Evolutionary conservation across 2,329 filamentous ascomycete species (phyloP), one percentile per base, ranked within the genome.

Genomic region (Diaporthe ampelina): DNA sequence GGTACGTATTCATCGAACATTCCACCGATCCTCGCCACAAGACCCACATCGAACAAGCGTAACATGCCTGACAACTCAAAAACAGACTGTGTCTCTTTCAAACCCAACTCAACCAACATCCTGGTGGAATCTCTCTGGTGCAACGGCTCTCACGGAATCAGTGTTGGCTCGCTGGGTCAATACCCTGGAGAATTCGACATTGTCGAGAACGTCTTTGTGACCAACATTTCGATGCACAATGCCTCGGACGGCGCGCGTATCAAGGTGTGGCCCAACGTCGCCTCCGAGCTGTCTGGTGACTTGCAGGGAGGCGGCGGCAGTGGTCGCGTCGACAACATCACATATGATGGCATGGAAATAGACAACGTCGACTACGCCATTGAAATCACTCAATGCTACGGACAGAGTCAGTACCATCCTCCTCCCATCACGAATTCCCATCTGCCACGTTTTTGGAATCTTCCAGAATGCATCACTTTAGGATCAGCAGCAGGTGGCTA

Each of bases 71-170:
- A 63, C 59, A 63, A 24, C 26, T 15, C 5, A 32, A 43, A 43
- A 43, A 9, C 40, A 63, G 59, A 94, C 80, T 94, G 93, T 75
- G 91, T 94, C 17, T 91, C 91, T 0, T 94, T 94, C 87, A 94
- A 94, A 82, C 92, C 92, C 24, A 94, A 94, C 81, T 91, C 88
- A 78, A 94, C 91, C 57, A 88, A 93, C 76, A 89, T 94, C 10
- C 81, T 94, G 5, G 88, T 94, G 7, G 91, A 94, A 80, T 91
- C 91, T 76, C 83, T 94, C 5, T 83, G 85, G 74, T 94, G 92
- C 82, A 92, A 92, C 78, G 91, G 92, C 45, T 93, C 91, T 4
- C 92, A 94, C 78, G 93, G 93, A 52, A 94, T 94, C 77, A 91
- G 89, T 13, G 91, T 94, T n/a, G 93, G 93, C 10, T 93, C 91